Evolutionary conservation across 2,329 filamentous ascomycete genomes (phyloP), one percentile per base, ranked within the genome.

Genomic region (Neofusicoccum umdonicola): DNA sequence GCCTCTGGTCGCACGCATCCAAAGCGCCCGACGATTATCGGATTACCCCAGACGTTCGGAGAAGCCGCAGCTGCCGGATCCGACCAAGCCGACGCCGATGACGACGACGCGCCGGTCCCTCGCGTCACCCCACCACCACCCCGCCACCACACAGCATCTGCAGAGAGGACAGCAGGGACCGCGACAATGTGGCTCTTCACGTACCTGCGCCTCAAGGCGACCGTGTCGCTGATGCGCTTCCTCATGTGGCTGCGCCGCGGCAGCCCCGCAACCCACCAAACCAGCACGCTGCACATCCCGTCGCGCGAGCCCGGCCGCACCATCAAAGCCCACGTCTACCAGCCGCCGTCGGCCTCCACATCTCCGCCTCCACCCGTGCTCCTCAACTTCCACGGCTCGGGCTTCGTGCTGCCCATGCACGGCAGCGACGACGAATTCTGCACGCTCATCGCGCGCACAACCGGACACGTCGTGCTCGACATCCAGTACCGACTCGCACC

Each of bases 391-490:
- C 73, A 74, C 66, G 75, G 75, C 64, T 70, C 67, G 61, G 75
- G 76, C 44, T 77, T 75, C 66, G 66, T 75, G 17, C 51, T 77
- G 37, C 68, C 73, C 1, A 66, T 75, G n/a, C 73, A 79, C 47
- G 79, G 79, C 50, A 72, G 68, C 66, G 80, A 82, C 65, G 72
- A 77, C 39, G 58, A 66, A 5, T 82, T 76, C 68, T 80, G 77
- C 63, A 71, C 71, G 7, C 70, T 67, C 27, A 63, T 81, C 27
- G 72, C 73, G 7, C 65, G 67, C 1, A 68, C 74, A 3, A 69
- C 70, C 2, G 66, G 67, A 0, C 62, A 77, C 66, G 71, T 69
- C 4, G 73, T 79, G 3, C 67, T 79, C 6, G 78, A 81, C 65
- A 67, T 74, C 4, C 64, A 73, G 7, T 80, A 80, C 68, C 73